Base-by-base conservation (phyloP, 192 early-diverging fungal species). In the Backusella tarrabulga region DNA sequence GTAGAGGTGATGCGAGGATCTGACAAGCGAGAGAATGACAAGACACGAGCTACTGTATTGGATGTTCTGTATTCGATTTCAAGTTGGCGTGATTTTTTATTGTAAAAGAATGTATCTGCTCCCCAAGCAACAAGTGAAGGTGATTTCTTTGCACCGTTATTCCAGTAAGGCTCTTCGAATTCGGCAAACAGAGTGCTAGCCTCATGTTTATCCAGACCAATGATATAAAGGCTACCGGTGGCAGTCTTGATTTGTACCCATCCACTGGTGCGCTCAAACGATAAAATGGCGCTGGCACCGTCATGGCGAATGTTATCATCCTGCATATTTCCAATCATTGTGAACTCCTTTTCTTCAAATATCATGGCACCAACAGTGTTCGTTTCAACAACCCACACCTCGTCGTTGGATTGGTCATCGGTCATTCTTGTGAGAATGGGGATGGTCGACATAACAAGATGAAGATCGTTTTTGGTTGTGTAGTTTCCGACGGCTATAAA, bases 401-500 rank as follows among this genome's bases (percentile, higher is more conserved):
- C 91, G 12, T 83, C 80, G 6, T 77, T 83, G 4, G 60, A 73
- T 1, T 66, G 15, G 2, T 72, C 35, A 29, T 52, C 29, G 8
- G 75, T 68, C 42, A 70, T 79, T 38, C 68, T 41, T 7, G 75
- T 63, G 80, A 78, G 70, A 46, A 93, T 91, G 6, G 91, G 92
- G 1, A 89, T 76, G 0, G 91, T 89, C 0, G 90, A 83, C 23
- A 91, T 76, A 19, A 91, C 32, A 17, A 94, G 75, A 23, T 85
- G 85, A 34, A 90, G 75, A 5, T 89, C 87, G 34, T 84, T 87
- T 17, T 74, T 32, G 3, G 87, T 76, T 3, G 76, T 79, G 74
- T 94, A 93, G 50, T 87, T 89, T 14, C 88, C 90, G 3, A 94
- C 52, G 0, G 83, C 90, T 34, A 92, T 87, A 42, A 92, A 91